Evolutionary conservation across 495 filamentous ascomycete species (phyloP).

Genomic region (Daldinia decipiens): DNA sequence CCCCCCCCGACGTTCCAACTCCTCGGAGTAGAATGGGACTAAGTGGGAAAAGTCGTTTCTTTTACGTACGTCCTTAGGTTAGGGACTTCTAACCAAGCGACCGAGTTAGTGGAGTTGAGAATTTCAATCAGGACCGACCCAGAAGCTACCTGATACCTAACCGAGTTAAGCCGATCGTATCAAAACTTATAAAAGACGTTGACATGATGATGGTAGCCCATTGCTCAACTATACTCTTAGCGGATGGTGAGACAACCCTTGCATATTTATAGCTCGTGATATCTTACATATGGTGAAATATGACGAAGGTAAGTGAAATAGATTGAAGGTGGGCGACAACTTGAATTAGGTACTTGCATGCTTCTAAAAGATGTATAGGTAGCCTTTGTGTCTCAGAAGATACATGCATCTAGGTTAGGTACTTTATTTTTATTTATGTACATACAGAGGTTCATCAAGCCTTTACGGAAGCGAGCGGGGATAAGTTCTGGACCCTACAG

Average conservation of each 20-base stretch:
- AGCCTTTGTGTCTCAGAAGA: conserved; percentile 19
- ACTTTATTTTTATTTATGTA: too few species aligned
- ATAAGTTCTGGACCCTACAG: conserved; percentile 18
- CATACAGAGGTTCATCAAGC: conserved; percentile 18
- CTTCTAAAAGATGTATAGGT: not conserved
- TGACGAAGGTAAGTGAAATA: conserved; percentile 1
- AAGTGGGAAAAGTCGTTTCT: conserved; percentile 34
- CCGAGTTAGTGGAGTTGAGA: conserved; percentile 26
- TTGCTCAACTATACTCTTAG: conserved; percentile 1
- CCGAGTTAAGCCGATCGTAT: conserved; percentile 24
- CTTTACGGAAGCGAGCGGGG: conserved; percentile 12
- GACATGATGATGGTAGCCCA: conserved; percentile 5
- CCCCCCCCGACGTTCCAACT: conserved; percentile 8
- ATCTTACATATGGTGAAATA: conserved; percentile 8
- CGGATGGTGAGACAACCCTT: conserved; percentile 27
- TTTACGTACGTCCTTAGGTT: conserved; percentile 39
- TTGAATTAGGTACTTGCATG: not conserved
- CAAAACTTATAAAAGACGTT: conserved; percentile 7
- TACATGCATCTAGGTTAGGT: conserved; percentile 9
- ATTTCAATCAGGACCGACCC: conserved; percentile 16
- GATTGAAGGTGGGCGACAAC: not conserved
- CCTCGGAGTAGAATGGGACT: conserved; percentile 23
- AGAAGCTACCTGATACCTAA: conserved; percentile 1
- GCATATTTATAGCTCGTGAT: conserved; percentile 26
- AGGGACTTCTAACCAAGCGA: conserved; percentile 20